phyloP scores from a whole-genome alignment of 108 stramenopile species.

The Conticribra guillardii region DNA sequence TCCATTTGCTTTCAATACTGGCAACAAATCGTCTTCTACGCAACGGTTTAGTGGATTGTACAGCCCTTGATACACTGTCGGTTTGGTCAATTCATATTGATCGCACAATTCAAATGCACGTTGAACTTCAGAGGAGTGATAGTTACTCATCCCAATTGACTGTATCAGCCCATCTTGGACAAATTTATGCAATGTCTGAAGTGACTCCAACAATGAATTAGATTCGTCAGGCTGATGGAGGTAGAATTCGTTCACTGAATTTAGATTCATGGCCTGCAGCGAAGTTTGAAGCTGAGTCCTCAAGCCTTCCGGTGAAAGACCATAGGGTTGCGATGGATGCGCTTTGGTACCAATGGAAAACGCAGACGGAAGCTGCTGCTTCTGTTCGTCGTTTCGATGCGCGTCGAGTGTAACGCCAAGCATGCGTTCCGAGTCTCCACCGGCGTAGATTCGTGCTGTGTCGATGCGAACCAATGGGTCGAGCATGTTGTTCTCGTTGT shows the following conservation, averaged over 20 bases:
- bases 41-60: constrained; percentile 94
- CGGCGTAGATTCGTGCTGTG: constrained; percentile 87
- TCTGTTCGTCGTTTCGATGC: background rate
- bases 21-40: constrained; percentile 88
- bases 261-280: constrained; percentile 57
- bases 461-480: constrained; percentile 53
- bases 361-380: background rate
- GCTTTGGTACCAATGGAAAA: constrained; percentile 81
- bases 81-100: constrained; percentile 72
- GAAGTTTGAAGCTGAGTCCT: constrained; percentile 65
- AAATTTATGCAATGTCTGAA: constrained; percentile 57
- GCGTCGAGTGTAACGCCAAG: constrained; percentile 52
- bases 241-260: constrained; percentile 71
- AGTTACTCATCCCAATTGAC: constrained; percentile 83
- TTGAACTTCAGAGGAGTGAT: constrained; percentile 79
- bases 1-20: constrained; percentile 67
- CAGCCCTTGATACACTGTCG: constrained; percentile 93
- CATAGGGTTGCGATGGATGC: constrained; percentile 68
- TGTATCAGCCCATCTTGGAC: constrained; percentile 60
- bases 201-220: constrained; percentile 62
- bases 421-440: constrained; percentile 79
- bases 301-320: constrained; percentile 73
- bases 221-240: constrained; percentile 89
- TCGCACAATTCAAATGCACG: constrained; percentile 79
- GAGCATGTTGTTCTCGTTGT: constrained; percentile 18